Base-by-base conservation (phyloP, 306 rosid species). In the Medicago lupulina region DNA sequence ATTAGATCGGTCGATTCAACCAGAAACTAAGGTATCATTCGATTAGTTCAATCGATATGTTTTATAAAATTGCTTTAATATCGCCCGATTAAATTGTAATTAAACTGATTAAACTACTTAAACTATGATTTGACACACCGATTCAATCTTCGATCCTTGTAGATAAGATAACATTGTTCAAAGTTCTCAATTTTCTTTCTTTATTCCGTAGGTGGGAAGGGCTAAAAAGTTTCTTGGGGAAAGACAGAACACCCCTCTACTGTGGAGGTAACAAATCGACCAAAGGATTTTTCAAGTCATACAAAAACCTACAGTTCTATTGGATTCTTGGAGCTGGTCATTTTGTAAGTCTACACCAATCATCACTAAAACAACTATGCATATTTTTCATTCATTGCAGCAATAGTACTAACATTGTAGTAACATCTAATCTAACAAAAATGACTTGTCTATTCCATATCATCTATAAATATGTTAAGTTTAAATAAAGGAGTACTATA, bases 291-390 rank as follows among this genome's bases (percentile, higher is more conserved):
- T 53, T 75, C 4, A 89, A 50, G 76, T 89, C 97, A 6, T 61
- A 85, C 86, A 79, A 90, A 71, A 95, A 90, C 82, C 86, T 95
- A 13, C 80, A 86, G 73, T 92, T 95, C 59, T 92, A 89, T 86
- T 95, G 99, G 99, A 92, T 95, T 79, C 99, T 95, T 63, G 86
- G 91, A 75, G 99, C 99, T 17, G 99, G 99, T 59, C 99, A 95
- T 67, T 90, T 86, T 82, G 99, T 95, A 89, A 95, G 99, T 88
- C 84, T 60, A 55, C 76, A 73, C 51, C 73, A 70, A 53, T 41
- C 62, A 14, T 40, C 25, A 60, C 51, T 55, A 53, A 67, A 47
- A 38, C 73, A 71, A 51, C 64, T 71, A 41, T 47, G 19, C 73
- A 39, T 47, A 18, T 14, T 72, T 80, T 71, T 66, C 67, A 74